Base-by-base conservation (phyloP, 257 asterid genomes). In the Scutellaria barbata region DNA sequence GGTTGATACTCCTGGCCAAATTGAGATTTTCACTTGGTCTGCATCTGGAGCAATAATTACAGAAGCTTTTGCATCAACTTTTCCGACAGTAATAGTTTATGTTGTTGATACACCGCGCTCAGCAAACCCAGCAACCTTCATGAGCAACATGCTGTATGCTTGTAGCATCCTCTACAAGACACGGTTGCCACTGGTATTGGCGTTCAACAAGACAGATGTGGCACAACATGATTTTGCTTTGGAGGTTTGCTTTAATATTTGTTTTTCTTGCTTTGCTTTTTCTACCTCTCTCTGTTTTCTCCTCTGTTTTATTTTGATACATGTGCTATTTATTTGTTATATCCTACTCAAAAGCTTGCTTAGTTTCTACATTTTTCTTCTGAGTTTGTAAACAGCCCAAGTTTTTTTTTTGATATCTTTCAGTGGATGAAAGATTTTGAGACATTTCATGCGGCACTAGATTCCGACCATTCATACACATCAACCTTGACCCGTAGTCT, bases 391-490 rank as follows among this genome's bases (percentile, higher is more conserved):
- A 25, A 58, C 5, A 8, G 57, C 12, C 14, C 48, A 7, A n/a
- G 54, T 41, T 47, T 72, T 59, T n/a, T n/a, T 48, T 65, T 37
- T 25, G 51, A 13, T 81, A 43, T 50, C 37, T 53, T 47, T 84
- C 92, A 94, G 99, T 94, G 99, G 97, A 94, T 94, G 99, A 82
- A 88, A 39, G 99, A 94, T 84, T 94, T 94, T 69, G 98, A 89
- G 83, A 93, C 73, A 46, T 92, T 94, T 74, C 89, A 85, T 39
- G 96, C 96, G 30, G 93, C 99, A 52, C 76, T 88, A 13, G 96
- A 94, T 42, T 85, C 98, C 0, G 96, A 94, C 69, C 69, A 85
- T 64, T 84, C 99, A n/a, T 88, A 91, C 80, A 86, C 92, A 16
- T 89, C 99, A 51, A 87, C 91, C 51, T 81, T 94, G 77, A 94